Evolutionary conservation across 129 eudicot species (phyloP).

Genomic region (Chrysanthemum makinoi): DNA sequence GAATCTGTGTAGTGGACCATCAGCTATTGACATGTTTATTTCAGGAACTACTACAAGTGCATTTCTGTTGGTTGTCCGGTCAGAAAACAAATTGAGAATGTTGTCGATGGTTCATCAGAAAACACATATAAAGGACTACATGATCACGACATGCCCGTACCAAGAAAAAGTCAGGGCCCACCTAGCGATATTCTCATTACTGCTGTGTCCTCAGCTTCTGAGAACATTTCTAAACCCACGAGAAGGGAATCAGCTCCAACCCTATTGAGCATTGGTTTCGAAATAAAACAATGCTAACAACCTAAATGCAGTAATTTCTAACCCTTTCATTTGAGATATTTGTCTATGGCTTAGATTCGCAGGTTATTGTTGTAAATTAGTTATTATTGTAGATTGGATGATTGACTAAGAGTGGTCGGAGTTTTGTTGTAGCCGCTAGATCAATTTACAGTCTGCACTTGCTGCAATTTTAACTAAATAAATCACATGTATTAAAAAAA

Average conservation of each 20-base stretch:
- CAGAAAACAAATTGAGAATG: slow-evolving; percentile 83
- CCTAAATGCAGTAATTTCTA: neutral
- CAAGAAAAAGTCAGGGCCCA: slow-evolving; percentile 49
- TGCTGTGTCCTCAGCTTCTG: too few relatives aligned
- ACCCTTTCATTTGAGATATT: too few relatives aligned
- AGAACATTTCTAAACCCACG: slow-evolving; percentile 19
- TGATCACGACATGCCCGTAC: slow-evolving; percentile 71
- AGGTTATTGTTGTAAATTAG: too few relatives aligned
- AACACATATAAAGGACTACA: slow-evolving; percentile 82
- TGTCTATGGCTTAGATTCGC: too few relatives aligned
- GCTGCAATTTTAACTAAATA: too few relatives aligned
- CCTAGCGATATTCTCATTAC: slow-evolving; percentile 36
- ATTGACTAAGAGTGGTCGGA: too few relatives aligned
- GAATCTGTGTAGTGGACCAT: too few relatives aligned
- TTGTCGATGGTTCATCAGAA: slow-evolving; percentile 49
- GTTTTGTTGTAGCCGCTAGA: too few relatives aligned
- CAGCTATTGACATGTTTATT: neutral
- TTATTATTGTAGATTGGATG: too few relatives aligned
- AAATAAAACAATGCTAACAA: slow-evolving; percentile 55
- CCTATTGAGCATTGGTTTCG: slow-evolving; percentile 65
- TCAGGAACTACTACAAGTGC: slow-evolving; percentile 93
- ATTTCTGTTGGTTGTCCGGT: slow-evolving; percentile 92
- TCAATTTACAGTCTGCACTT: too few relatives aligned
- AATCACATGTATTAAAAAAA: too few relatives aligned
- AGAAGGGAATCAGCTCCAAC: slow-evolving; percentile 36